phyloP scores from a whole-genome alignment of 257 asterid species.

The Nemophila menziesii region DNA sequence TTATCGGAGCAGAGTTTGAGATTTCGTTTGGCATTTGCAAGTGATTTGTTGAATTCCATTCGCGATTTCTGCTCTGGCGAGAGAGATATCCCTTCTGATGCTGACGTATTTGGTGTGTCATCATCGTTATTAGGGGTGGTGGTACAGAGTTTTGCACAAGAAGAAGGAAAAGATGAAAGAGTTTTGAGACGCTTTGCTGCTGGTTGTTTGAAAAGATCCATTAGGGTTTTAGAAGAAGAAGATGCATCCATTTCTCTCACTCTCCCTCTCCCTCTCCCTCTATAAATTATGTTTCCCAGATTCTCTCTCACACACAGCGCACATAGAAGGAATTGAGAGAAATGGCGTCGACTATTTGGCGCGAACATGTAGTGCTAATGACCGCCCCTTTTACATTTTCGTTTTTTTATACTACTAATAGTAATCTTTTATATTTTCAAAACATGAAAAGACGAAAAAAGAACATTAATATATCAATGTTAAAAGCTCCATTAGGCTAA shows the following conservation, averaged over 20 bases:
- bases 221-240: conserved; percentile 54
- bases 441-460: too few relatives aligned
- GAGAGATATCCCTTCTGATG: conserved; percentile 7
- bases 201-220: conserved; percentile 66
- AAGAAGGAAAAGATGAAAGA: conserved; percentile 1
- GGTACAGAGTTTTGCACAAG: neutral
- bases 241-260: conserved; percentile 14
- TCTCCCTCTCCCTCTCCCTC: neutral
- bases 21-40: conserved; percentile 62
- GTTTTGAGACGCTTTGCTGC: conserved; percentile 64
- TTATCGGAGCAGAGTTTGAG: conserved; percentile 52
- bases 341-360: neutral
- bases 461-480: too few relatives aligned
- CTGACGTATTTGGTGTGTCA: too few relatives aligned
- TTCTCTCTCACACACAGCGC: too few relatives aligned
- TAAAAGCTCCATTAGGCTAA: too few relatives aligned
- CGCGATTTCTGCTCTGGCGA: conserved; percentile 50
- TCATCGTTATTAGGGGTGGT: conserved; percentile 12
- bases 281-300: too few relatives aligned
- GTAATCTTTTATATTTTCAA: too few relatives aligned
- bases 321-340: neutral
- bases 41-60: conserved; percentile 62
- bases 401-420: too few relatives aligned
- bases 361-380: too few relatives aligned
- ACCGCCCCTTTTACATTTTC: too few relatives aligned